Base-by-base conservation (phyloP, 257 asterid genomes). In the Solanum ossicruentum region DNA sequence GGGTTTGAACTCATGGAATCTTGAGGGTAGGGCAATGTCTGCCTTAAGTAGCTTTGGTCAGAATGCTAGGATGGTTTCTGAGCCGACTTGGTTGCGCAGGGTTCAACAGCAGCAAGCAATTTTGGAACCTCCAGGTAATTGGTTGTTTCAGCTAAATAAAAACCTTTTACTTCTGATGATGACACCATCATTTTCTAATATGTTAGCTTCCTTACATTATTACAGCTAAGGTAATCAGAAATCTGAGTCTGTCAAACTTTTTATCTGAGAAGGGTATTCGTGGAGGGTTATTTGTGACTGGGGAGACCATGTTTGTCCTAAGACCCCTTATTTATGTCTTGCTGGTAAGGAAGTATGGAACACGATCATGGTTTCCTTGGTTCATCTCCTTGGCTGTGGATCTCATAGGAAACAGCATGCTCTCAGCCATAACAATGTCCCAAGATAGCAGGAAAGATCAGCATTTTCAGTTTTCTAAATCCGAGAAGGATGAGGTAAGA, bases 321-420 rank as follows among this genome's bases (percentile, higher is more conserved):
- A 94, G 98, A 85, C 98, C 99, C 16, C 95, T 96, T 55, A 70
- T 96, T 81, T 96, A 94, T 63, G 98, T 94, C 57, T 73, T 93
- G 89, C 86, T 96, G 80, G 91, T 95, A 87, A 91, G 95, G 89
- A 96, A 92, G 85, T 93, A 88, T 57, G 97, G 98, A 70, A 85
- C 86, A 3, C 91, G 90, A 26, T 93, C 99, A 20, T 96, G 99
- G 98, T 91, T 90, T 87, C 99, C 99, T 77, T 95, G 98, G 98
- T 80, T 95, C 87, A 86, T 93, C 82, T 95, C 98, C 4, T 87
- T 93, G 89, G 86, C 56, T 10, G 92, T 95, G 56, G 99, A 96
- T 85, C 92, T 96, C 75, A 10, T 91, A 39, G 97, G 97, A 84
- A 95, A 91, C 86, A 90, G 93, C 82, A 86, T 95, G 77, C 90